Evolutionary conservation across 306 rosid species (phyloP).

Genomic region (Inga laurina): DNA sequence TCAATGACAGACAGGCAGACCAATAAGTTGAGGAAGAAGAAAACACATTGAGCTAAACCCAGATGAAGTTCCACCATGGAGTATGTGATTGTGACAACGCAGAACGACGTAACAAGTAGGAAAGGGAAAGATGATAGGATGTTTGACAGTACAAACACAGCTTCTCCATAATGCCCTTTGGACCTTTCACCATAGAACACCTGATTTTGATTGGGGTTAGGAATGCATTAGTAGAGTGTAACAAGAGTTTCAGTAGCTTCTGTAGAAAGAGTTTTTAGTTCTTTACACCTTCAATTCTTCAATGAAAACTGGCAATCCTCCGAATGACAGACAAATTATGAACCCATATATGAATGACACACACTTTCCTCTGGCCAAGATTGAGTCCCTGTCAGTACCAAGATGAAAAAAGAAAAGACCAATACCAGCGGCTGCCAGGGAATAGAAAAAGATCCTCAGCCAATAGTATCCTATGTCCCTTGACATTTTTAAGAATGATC

Average conservation of each 20-base stretch:
- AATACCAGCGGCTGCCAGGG: slow-evolving; percentile 51
- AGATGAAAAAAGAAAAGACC: slow-evolving; percentile 62
- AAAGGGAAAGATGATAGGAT: slow-evolving; percentile 69
- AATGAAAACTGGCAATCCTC: slow-evolving; percentile 66
- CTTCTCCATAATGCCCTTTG: slow-evolving; percentile 67
- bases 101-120: slow-evolving; percentile 43
- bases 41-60: slow-evolving; percentile 43
- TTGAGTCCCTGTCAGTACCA: slow-evolving; percentile 56
- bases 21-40: slow-evolving; percentile 54
- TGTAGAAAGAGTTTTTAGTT: not conserved
- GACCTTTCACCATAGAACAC: slow-evolving; percentile 61
- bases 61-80: slow-evolving; percentile 56
- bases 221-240: not conserved
- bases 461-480: slow-evolving; percentile 75
- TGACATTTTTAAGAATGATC: slow-evolving; percentile 63
- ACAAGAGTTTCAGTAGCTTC: not conserved
- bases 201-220: slow-evolving; percentile 30
- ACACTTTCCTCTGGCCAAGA: slow-evolving; percentile 63
- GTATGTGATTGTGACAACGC: slow-evolving; percentile 54
- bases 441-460: slow-evolving; percentile 63
- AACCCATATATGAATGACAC: slow-evolving; percentile 66
- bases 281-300: slow-evolving; percentile 67
- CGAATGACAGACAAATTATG: slow-evolving; percentile 71
- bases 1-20: slow-evolving; percentile 58
- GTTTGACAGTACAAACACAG: slow-evolving; percentile 62